Evolutionary conservation across 176 grass and related monocot species (phyloP).

Genomic region (Aegilops umbellulata): DNA sequence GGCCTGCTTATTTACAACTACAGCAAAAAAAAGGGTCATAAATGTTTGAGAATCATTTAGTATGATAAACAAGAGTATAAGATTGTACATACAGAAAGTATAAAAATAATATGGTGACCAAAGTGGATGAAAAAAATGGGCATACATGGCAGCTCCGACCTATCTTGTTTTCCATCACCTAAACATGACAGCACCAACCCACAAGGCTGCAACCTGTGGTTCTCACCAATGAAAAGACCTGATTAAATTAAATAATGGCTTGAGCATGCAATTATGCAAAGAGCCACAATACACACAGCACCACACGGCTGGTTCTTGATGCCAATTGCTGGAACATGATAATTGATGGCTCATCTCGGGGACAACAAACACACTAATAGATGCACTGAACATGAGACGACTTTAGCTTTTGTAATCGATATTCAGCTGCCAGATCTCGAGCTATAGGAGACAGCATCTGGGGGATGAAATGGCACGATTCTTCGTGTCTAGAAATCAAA

Average conservation of each 20-base stretch:
- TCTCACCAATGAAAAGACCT: background rate
- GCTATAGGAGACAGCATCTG: background rate
- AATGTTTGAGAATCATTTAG: background rate
- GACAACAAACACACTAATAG: background rate
- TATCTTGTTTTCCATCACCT: background rate
- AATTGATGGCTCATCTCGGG: background rate
- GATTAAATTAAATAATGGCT: background rate
- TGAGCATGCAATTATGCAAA: background rate
- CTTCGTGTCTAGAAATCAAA: background rate
- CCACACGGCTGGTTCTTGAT: slow-evolving; percentile 6
- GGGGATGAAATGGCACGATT: background rate
- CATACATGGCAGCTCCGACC: background rate
- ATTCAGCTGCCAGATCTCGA: background rate
- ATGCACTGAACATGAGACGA: background rate
- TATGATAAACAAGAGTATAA: background rate
- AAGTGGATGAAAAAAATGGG: background rate
- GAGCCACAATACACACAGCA: background rate
- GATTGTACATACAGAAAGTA: background rate
- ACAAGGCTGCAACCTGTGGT: background rate
- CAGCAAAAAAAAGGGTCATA: background rate
- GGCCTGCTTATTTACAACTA: background rate
- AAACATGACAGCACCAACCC: slow-evolving; percentile 4
- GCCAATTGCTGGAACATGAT: background rate
- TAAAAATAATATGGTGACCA: background rate
- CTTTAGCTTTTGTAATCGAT: background rate